phyloP scores from a whole-genome alignment of 768 basidiomycete genomes.

The Leccinum truebloodii region DNA sequence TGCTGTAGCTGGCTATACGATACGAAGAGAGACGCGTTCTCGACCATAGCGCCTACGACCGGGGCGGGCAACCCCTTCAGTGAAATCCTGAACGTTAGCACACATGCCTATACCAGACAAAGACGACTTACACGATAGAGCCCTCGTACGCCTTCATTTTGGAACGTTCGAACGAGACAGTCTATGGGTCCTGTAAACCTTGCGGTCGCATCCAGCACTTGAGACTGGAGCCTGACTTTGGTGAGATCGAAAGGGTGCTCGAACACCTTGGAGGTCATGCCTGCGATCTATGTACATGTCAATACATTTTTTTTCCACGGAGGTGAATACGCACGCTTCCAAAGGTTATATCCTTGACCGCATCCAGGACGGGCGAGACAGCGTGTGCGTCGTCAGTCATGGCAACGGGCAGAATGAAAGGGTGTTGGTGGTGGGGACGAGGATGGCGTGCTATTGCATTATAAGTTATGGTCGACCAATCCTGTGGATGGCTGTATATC shows the following conservation, averaged over 20 bases:
- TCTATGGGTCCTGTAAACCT: slow-evolving; percentile 87
- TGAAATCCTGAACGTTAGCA: slow-evolving; percentile 4
- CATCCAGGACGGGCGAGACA: slow-evolving; percentile 19
- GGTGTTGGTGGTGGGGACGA: slow-evolving; percentile 2
- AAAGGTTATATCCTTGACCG: slow-evolving; percentile 52
- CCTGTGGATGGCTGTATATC: slow-evolving; percentile 23
- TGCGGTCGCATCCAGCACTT: slow-evolving; percentile 68
- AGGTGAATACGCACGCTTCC: slow-evolving; percentile 50
- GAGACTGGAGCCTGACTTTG: slow-evolving; percentile 92
- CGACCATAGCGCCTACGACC: slow-evolving; percentile 87
- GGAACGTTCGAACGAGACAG: slow-evolving; percentile 81
- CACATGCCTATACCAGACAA: neutral
- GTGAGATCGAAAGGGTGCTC: slow-evolving; percentile 96
- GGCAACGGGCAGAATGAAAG: neutral
- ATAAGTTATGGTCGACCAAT: slow-evolving; percentile 25
- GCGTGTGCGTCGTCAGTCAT: slow-evolving; percentile 26
- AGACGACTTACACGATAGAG: slow-evolving; percentile 74
- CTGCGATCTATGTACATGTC: slow-evolving; percentile 58
- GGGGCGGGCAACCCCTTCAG: slow-evolving; percentile 89
- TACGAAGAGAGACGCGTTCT: slow-evolving; percentile 88
- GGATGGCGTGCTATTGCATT: slow-evolving; percentile 25
- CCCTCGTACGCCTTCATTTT: slow-evolving; percentile 78
- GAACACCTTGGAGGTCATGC: slow-evolving; percentile 82
- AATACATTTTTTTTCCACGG: neutral
- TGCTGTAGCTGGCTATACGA: slow-evolving; percentile 79